A percentile compares a stretch with the other conserved stretches of the same genome.
phyloP scores from a whole-genome alignment of 2,329 filamentous ascomycete genomes.

The Pseudogymnoascus sp. region DNA sequence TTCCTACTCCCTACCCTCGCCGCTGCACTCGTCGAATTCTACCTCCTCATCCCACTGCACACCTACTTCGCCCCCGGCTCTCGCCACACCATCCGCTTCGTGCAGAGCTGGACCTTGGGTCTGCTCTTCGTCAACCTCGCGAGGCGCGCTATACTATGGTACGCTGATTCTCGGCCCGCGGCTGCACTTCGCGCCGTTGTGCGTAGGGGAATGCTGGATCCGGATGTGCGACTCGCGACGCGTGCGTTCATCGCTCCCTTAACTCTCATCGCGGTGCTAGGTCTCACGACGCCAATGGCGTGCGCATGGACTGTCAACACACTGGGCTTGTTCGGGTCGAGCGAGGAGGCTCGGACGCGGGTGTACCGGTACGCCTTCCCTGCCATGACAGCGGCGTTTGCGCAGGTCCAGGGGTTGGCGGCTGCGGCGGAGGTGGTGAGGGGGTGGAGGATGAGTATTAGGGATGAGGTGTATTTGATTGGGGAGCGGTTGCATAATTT shows the following conservation, averaged over 20 bases:
- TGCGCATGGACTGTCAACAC: slow-evolving; percentile 45
- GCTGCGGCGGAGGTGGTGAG: slow-evolving; percentile 54
- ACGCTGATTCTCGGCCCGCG: slow-evolving; percentile 54
- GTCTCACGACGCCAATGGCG: slow-evolving; percentile 56
- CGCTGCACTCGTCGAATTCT: slow-evolving; percentile 75
- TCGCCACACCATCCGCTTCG: slow-evolving; percentile 68
- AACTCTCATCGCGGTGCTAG: slow-evolving; percentile 48
- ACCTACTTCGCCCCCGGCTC: slow-evolving; percentile 28
- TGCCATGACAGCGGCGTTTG: slow-evolving; percentile 29
- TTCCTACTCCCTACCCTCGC: slow-evolving; percentile 76
- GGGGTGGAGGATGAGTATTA: slow-evolving; percentile 70
- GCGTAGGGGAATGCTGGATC: slow-evolving; percentile 66
- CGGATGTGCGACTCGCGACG: slow-evolving; percentile 70
- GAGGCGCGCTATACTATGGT: slow-evolving; percentile 51
- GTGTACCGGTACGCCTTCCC: slow-evolving; percentile 68
- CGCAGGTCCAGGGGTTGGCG: slow-evolving; percentile 31
- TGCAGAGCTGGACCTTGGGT: slow-evolving; percentile 91
- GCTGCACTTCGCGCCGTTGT: slow-evolving; percentile 67
- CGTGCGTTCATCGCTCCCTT: slow-evolving; percentile 79
- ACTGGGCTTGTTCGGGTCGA: slow-evolving; percentile 27
- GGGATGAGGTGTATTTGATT: slow-evolving; percentile 93
- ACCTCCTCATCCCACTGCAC: slow-evolving; percentile 69
- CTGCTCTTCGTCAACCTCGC: slow-evolving; percentile 81
- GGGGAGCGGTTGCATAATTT: slow-evolving; percentile 95
- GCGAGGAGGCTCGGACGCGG: slow-evolving; percentile 23